A percentile compares a stretch with the other conserved stretches of the same genome.
phyloP scores from a whole-genome alignment of 441 rosid species.

The Pelargonium cotyledonis region DNA sequence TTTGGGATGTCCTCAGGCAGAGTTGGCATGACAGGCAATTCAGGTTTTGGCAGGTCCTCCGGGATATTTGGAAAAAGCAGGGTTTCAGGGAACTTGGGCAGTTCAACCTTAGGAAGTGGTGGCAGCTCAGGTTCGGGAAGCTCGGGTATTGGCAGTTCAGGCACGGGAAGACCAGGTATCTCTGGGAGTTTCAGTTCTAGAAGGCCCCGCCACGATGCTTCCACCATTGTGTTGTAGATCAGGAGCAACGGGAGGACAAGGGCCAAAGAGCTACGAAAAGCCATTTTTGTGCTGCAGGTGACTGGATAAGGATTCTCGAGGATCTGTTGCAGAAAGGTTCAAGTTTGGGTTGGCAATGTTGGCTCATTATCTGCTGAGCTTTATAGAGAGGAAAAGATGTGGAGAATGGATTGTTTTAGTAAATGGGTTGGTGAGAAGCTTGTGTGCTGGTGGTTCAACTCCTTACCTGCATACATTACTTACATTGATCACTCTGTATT shows the following conservation, averaged over 20 bases:
- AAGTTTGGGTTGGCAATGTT: neutral
- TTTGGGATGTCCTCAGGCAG: neutral
- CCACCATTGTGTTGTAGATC: neutral
- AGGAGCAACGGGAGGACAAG: neutral
- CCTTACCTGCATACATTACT: neutral
- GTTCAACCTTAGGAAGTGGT: neutral
- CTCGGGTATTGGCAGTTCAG: slow-evolving; percentile 3
- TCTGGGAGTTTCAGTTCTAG: neutral
- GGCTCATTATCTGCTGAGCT: neutral
- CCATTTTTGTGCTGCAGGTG: neutral
- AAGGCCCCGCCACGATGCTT: neutral
- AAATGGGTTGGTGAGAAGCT: slow-evolving; percentile 1
- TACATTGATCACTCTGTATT: neutral
- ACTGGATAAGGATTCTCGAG: neutral
- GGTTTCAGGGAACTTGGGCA: neutral
- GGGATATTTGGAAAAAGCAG: neutral
- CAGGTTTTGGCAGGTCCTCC: neutral
- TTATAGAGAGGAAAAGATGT: neutral
- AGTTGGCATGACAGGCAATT: neutral
- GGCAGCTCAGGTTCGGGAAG: slow-evolving; percentile 2
- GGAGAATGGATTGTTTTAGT: neutral
- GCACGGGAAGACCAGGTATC: slow-evolving; percentile 2
- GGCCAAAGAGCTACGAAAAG: neutral
- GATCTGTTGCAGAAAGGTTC: neutral
- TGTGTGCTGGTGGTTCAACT: neutral